Base-by-base conservation (phyloP, 139 green algal genomes). In the Chlamydomonas sphaeroides region DNA sequence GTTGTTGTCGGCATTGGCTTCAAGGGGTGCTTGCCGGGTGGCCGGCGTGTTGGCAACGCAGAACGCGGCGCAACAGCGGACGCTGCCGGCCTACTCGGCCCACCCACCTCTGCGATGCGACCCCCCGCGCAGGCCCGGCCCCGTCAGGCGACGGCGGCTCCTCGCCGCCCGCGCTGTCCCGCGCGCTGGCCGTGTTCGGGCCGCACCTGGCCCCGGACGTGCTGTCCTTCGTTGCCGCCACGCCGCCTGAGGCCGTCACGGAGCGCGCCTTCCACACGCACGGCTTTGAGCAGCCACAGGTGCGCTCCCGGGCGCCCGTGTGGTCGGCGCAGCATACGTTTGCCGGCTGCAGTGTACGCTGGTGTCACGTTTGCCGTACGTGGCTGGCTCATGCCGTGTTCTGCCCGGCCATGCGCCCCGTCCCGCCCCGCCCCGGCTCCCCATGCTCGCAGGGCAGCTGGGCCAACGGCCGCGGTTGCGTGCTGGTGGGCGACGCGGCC, bases 401-500 rank as follows among this genome's bases (percentile, higher is more conserved):
- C 45, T 14, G 10, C 14, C 45, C 14, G 8, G 10, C 45, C 45
- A 20, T 51, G 45, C 45, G 10, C 45, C 45, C 8, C 45, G 45
- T 20, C 45, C 45, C 45, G 45, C 45, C 45, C 45, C 45, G 45
- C 45, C 14, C 45, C 32, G 17, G 1, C 17, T 48, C 7, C 32
- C 11, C 2, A 38, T 32, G 5, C 14, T 21, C n/a, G n/a, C 69
- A 77, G 69, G 48, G 48, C 48, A 14, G 42, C 69, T 77, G 69
- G 69, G 33, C 32, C 6, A 61, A 61, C 51, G 26, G 49, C 28
- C 42, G 69, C 5, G 48, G 69, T 17, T 20, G 65, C 48, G 48
- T 77, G 69, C 69, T 77, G 69, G 15, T 77, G n/a, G 69, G 69
- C 5, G 69, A 77, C 49, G 69, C 69, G 69, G 69, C 48, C 30